Base-by-base conservation (phyloP, 2,329 filamentous ascomycete genomes). In the Mycosphaerella arachidis region DNA sequence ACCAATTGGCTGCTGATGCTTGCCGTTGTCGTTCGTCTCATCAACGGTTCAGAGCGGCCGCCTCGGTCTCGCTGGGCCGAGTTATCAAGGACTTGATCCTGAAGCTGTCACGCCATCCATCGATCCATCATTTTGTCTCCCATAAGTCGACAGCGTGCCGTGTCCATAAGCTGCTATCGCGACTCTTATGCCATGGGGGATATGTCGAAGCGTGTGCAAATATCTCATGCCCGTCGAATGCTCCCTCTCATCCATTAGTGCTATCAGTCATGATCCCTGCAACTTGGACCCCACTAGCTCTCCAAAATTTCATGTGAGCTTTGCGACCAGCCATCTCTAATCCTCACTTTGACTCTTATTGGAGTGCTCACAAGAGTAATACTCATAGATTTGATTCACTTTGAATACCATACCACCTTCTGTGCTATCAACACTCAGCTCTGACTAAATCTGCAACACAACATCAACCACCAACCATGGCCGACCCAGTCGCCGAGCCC, bases 401-500 rank as follows among this genome's bases (percentile, higher is more conserved):
- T 5, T 52, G 10, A 37, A 18, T n/a, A 18, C 24, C 13, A 18
- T n/a, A 18, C 24, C 13, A n/a, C 16, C 4, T 16, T 18, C n/a
- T 43, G 40, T 43, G 20, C 12, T 50, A 48, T 10, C 8, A 27
- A 24, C 33, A 40, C 29, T 46, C 8, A 58, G 7, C n/a, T 48
- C 18, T 6, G 30, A n/a, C 40, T 1, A 12, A 33, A 53, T 31
- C 24, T 53, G 31, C 43, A 55, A 53, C 12, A n/a, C 8, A 43
- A 43, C 51, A 45, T 35, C 48, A 31, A 33, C 56, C 48, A 57
- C 43, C 27, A 37, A 64, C 51, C 54, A 67, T 67, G 65, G 65
- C 65, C 57, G 63, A 65, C 59, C 58, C 62, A 48, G 48, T 59
- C 40, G 61, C 58, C 52, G 63, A 65, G 52, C 59, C 62, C 53